Evolutionary conservation across 2,329 filamentous ascomycete species (phyloP).

Genomic region (Pseudocercospora eumusae): DNA sequence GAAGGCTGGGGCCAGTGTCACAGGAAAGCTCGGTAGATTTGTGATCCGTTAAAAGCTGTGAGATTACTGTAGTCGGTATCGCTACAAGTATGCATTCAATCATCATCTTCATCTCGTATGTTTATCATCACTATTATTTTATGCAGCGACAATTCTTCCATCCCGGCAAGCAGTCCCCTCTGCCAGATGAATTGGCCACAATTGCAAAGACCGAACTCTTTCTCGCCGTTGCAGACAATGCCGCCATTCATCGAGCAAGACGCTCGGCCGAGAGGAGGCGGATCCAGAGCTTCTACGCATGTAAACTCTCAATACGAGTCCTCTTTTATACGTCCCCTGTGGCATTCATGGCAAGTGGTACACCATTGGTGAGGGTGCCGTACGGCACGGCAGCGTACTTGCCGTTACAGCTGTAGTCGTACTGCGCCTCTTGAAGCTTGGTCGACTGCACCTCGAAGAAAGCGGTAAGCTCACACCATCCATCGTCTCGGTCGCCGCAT

Average conservation of each 20-base stretch:
- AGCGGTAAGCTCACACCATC: slow-evolving; percentile 73
- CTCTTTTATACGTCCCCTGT: neutral
- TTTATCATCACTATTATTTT: neutral
- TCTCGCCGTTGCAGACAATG: slow-evolving; percentile 43
- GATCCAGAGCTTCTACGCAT: neutral
- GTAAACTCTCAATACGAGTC: neutral
- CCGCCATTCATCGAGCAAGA: slow-evolving; percentile 43
- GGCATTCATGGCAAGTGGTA: slow-evolving; percentile 38
- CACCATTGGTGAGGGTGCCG: slow-evolving; percentile 54
- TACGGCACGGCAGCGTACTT: slow-evolving; percentile 54
- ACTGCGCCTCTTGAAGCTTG: slow-evolving; percentile 57
- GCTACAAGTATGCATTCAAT: slow-evolving; percentile 4
- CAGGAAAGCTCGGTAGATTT: slow-evolving; percentile 6
- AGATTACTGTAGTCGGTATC: slow-evolving; percentile 4
- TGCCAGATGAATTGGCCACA: slow-evolving; percentile 46
- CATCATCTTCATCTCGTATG: neutral
- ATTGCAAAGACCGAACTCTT: slow-evolving; percentile 49
- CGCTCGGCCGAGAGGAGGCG: slow-evolving; percentile 18
- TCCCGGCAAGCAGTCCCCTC: slow-evolving; percentile 46
- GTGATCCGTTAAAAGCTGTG: neutral
- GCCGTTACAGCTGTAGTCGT: slow-evolving; percentile 66
- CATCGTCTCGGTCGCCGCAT: slow-evolving; percentile 67
- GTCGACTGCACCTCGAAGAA: slow-evolving; percentile 65
- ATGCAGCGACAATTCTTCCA: slow-evolving; percentile 41
- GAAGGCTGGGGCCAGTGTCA: slow-evolving; percentile 44